Base-by-base conservation (phyloP, 164 flowering plant genomes). In the Magnolia kwangsiensis region DNA sequence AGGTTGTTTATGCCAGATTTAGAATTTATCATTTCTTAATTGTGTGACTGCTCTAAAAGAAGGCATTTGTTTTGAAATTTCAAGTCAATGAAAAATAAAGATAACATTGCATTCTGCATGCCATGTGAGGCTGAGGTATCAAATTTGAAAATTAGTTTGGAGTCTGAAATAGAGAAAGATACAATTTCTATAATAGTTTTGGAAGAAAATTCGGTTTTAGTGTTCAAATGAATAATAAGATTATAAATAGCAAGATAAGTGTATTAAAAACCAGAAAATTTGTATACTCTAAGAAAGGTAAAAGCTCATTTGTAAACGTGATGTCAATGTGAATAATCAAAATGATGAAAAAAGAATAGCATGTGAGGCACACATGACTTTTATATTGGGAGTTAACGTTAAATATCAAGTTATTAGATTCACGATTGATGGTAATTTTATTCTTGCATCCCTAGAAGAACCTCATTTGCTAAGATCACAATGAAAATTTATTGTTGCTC, bases 391-490 rank as follows among this genome's bases (percentile, higher is more conserved):
- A 31, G 37, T 31, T 31, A 31, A 31, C 1, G 37, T 2, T 2
- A 31, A 31, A 31, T 31, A 3, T 31, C 37, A 31, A 31, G 37
- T 4, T 31, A 31, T 31, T 31, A 31, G 37, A 31, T 31, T 31
- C 1, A 31, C 2, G 37, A 31, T 31, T 31, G 68, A 49, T 18
- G 59, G 71, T 63, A 76, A 76, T 51, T 74, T 71, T 63, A 58
- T 59, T 24, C 58, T 76, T 61, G 69, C 49, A 68, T 63, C 65
- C 71, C 59, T 74, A 45, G 18, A 63, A 50, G 58, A 71, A 64
- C 74, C 63, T 21, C 67, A 70, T 65, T 8, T 76, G 27, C 71
- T 76, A 72, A 59, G 78, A 63, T 76, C 78, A 45, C 78, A 76
- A 31, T 14, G 78, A 71, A 76, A 76, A 65, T 16, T 71, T 29